A percentile compares a stretch with the other conserved stretches of the same genome.
Evolutionary conservation across 441 rosid genomes (phyloP).

Genomic region (Croton setiger): DNA sequence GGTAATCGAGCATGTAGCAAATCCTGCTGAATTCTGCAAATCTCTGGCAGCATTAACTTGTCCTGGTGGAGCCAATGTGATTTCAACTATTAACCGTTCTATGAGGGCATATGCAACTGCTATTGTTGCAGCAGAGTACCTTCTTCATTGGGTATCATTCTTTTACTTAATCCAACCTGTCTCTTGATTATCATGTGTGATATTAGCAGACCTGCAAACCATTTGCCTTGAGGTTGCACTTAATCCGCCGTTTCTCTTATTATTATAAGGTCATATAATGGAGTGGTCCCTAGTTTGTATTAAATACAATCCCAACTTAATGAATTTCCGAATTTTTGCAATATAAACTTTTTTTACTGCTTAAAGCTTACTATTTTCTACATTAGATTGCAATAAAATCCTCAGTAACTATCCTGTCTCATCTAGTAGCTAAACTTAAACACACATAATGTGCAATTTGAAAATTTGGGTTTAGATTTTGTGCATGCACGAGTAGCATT

Average conservation of each 20-base stretch:
- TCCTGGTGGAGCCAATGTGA: slow-evolving; percentile 66
- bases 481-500: not conserved
- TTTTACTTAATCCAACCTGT: slow-evolving; percentile 12
- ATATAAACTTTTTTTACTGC: not conserved
- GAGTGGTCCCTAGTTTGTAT: too few relatives aligned
- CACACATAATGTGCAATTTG: too few relatives aligned
- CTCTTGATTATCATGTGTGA: slow-evolving; percentile 6
- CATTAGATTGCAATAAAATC: not conserved
- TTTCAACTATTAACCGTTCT: slow-evolving; percentile 84
- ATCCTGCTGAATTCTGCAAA: slow-evolving; percentile 89
- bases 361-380: not conserved
- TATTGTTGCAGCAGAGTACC: slow-evolving; percentile 85
- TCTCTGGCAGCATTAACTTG: slow-evolving; percentile 64
- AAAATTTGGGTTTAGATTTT: too few relatives aligned
- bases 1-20: slow-evolving; percentile 96
- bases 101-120: slow-evolving; percentile 82
- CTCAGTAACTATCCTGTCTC: not conserved
- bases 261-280: too few relatives aligned
- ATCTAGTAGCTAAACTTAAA: too few relatives aligned
- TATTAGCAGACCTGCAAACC: not conserved
- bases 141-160: slow-evolving; percentile 77
- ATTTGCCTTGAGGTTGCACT: not conserved
- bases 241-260: too few relatives aligned
- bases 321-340: too few relatives aligned
- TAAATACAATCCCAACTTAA: too few relatives aligned